phyloP scores from a whole-genome alignment of 768 basidiomycete genomes.

The Panus rudis region DNA sequence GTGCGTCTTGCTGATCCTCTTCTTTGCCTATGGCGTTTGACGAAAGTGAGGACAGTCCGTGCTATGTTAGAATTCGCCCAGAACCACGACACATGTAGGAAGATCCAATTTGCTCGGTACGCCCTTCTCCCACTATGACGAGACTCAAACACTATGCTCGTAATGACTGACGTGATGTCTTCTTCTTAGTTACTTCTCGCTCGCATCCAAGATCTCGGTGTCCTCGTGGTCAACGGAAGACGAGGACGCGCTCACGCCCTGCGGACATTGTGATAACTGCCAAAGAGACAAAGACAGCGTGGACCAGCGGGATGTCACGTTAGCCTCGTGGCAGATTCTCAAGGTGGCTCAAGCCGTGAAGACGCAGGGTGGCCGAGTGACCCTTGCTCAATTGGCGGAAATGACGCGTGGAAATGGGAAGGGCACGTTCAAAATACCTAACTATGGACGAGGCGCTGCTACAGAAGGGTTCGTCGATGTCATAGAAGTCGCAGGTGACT shows the following conservation, averaged over 20 bases:
- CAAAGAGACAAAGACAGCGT: conserved; percentile 46
- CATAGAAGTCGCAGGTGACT: conserved; percentile 52
- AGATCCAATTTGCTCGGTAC: conserved; percentile 75
- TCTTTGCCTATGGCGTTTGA: background rate
- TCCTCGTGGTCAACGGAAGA: conserved; percentile 69
- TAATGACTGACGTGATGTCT: too few species aligned
- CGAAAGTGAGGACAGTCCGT: conserved; percentile 55
- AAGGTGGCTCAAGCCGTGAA: conserved; percentile 48
- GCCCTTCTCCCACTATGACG: conserved; percentile 20
- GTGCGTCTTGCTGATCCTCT: conserved; percentile 45
- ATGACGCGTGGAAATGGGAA: conserved; percentile 61
- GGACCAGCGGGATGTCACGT: conserved; percentile 57
- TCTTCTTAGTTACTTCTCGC: conserved; percentile 71
- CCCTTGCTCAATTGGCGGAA: conserved; percentile 57
- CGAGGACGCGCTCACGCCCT: conserved; percentile 52
- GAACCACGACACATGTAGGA: conserved; percentile 72
- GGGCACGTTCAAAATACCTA: conserved; percentile 38
- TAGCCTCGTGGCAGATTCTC: conserved; percentile 74
- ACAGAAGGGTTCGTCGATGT: conserved; percentile 47
- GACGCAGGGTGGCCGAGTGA: conserved; percentile 48
- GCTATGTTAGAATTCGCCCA: conserved; percentile 79
- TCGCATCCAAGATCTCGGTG: conserved; percentile 64
- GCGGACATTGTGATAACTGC: conserved; percentile 94
- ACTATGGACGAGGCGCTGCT: conserved; percentile 23
- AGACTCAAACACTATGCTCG: too few species aligned